phyloP scores from a whole-genome alignment of 2,329 filamentous ascomycete genomes.

The Aspergillus sp. region DNA sequence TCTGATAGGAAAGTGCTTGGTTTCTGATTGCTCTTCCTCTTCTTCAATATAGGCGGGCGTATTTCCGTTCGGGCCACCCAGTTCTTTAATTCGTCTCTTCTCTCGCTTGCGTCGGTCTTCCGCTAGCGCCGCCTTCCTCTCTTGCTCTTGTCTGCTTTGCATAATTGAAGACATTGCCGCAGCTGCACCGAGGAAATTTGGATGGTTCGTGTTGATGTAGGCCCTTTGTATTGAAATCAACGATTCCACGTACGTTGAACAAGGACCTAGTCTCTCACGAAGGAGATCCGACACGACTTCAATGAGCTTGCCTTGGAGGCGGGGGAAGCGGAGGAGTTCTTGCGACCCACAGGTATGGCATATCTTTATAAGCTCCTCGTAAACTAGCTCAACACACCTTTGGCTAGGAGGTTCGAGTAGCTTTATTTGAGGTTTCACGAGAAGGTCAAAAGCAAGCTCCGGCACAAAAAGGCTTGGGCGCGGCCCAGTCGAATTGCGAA shows the following conservation, averaged over 20 bases:
- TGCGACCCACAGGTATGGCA: constrained; percentile 97
- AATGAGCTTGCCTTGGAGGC: constrained; percentile 93
- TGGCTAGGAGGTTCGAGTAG: constrained; percentile 92
- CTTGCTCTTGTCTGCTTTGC: constrained; percentile 88
- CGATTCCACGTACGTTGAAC: constrained; percentile 89
- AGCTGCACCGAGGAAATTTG: constrained; percentile 94
- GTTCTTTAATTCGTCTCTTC: constrained; percentile 76
- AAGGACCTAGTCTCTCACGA: constrained; percentile 84
- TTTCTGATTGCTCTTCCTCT: constrained; percentile 63
- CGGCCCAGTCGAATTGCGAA: constrained; percentile 95
- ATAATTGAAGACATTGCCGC: constrained; percentile 98
- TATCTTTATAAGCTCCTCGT: constrained; percentile 98
- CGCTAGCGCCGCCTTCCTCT: constrained; percentile 74
- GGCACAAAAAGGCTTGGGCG: constrained; percentile 95
- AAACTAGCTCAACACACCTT: constrained; percentile 94
- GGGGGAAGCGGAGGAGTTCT: constrained; percentile 86
- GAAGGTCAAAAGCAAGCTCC: constrained; percentile 93
- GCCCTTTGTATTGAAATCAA: constrained; percentile 95
- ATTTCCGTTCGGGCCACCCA: constrained; percentile 70
- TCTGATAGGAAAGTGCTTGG: constrained; percentile 56
- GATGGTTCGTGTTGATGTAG: constrained; percentile 99
- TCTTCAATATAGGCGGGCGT: constrained; percentile 61
- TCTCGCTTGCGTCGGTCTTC: constrained; percentile 88
- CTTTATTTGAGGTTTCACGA: constrained; percentile 99
- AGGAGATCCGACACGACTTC: constrained; percentile 96